A percentile compares a stretch with the other conserved stretches of the same genome.
Evolutionary conservation across 805 yeast species (phyloP).

Genomic region (Komagataella phaffii): DNA sequence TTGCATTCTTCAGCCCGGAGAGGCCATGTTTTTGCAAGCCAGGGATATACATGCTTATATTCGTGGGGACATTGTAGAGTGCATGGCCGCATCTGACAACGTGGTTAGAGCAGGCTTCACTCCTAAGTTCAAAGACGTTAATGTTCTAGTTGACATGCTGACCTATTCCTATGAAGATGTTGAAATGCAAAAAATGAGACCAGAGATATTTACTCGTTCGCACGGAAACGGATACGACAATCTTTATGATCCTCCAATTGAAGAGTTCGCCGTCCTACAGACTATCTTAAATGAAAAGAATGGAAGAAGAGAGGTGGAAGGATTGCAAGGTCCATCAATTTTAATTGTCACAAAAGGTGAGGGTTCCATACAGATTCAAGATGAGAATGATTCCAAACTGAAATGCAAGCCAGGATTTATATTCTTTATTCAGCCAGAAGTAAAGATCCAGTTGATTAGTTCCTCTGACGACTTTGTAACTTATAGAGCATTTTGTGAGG

Average conservation of each 20-base stretch:
- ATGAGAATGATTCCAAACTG: slow-evolving; percentile 24
- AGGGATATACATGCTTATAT: slow-evolving; percentile 98
- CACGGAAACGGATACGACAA: slow-evolving; percentile 53
- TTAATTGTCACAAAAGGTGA: slow-evolving; percentile 71
- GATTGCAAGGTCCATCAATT: slow-evolving; percentile 78
- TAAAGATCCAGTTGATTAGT: slow-evolving; percentile 46
- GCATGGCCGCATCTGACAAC: slow-evolving; percentile 99
- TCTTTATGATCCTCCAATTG: slow-evolving; percentile 91
- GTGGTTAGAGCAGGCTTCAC: slow-evolving; percentile 98
- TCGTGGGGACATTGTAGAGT: slow-evolving; percentile 93
- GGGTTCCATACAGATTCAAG: slow-evolving; percentile 41
- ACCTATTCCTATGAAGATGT: slow-evolving; percentile 85
- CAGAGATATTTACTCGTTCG: slow-evolving; percentile 42
- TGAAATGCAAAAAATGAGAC: slow-evolving; percentile 83
- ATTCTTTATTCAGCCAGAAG: slow-evolving; percentile 73
- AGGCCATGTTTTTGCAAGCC: slow-evolving; percentile 93
- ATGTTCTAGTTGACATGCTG: slow-evolving; percentile 78
- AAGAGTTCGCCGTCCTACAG: slow-evolving; percentile 89
- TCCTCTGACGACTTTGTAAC: slow-evolving; percentile 45
- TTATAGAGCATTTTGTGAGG: slow-evolving; percentile 86
- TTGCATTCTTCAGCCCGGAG: slow-evolving; percentile 71
- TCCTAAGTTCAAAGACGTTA: slow-evolving; percentile 96
- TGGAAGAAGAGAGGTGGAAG: slow-evolving; percentile 41
- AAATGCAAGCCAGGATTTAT: slow-evolving; percentile 61
- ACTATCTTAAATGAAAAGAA: slow-evolving; percentile 44